Base-by-base conservation (phyloP, 2,329 filamentous ascomycete species). In the Ascochyta fabae region DNA sequence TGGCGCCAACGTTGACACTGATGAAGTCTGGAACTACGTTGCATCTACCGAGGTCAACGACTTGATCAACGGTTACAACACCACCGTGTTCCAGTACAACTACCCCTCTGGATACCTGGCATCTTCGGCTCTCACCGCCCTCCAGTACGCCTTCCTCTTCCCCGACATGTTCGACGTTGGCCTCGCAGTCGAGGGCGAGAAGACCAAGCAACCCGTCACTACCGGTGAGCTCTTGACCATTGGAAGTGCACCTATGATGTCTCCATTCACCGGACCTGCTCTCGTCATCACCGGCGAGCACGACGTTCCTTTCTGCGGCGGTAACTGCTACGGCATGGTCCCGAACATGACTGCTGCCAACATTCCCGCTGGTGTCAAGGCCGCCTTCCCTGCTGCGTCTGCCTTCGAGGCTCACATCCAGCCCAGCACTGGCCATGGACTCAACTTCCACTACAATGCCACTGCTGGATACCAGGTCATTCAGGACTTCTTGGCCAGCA, bases 171-270 rank as follows among this genome's bases (percentile, higher is more conserved):
- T 87, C 54, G 85, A 88, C 56, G 78, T 82, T 1, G 76, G 67
- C 3, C 71, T 89, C 12, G 75, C 87, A 29, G 64, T 78, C 0
- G 66, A 75, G 9, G 78, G 80, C 1, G 79, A 79, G 59, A 55
- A 63, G 44, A 81, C 74, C 2, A 82, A 82, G n/a, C 80, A 87
- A 67, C 85, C 86, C 0, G 81, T 84, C 10, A 81, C 85, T 0
- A 64, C 81, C 0, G 86, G 84, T 23, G 86, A 88, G 69, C 67
- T 88, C 1, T 69, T 88, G 38, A 88, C 84, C 1, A 69, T 87
- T 5, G 81, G 77, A 4, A 75, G 68, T 13, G 69, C 75, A 1
- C 76, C 73, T 0, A 60, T 62, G 58, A 56, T 36, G 6, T 74
- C 73, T 48, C 58, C 67, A 0, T 86, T 84, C 64, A 72, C 66